A percentile compares a stretch with the other conserved stretches of the same genome.
These are phyloP conservation scores for Penicillium pulvis DNA, from an alignment of 495 filamentous ascomycete genomes.

Conservation along the genomic window DNA sequence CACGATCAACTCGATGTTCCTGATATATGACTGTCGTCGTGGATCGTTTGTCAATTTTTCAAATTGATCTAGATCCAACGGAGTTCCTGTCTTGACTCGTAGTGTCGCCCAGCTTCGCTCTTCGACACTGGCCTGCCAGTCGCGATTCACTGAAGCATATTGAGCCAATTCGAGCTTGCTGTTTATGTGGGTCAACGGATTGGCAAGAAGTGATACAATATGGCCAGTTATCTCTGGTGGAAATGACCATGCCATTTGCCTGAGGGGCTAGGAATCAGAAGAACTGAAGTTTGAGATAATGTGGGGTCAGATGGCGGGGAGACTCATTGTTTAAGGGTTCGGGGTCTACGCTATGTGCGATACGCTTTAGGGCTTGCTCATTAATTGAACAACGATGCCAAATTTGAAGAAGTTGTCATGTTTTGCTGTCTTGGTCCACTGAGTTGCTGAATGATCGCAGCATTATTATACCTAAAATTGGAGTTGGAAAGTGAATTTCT, in stretches of 20 bases:
- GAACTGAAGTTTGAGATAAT: not conserved
- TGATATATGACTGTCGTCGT: slow-evolving; percentile 9
- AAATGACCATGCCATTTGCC: not conserved
- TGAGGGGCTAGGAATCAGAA: not conserved
- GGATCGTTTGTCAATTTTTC: slow-evolving; percentile 9
- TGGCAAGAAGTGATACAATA: not conserved
- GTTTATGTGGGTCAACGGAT: not conserved
- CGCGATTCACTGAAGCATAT: slow-evolving; percentile 10
- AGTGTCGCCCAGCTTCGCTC: slow-evolving; percentile 6
- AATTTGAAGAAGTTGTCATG: too few relatives aligned
- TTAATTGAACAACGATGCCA: too few relatives aligned
- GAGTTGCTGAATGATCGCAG: too few relatives aligned
- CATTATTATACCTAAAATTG: too few relatives aligned
- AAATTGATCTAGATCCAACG: slow-evolving; percentile 6
- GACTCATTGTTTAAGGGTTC: not conserved
- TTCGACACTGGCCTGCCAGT: slow-evolving; percentile 7
- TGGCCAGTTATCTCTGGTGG: not conserved
- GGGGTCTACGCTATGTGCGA: too few relatives aligned
- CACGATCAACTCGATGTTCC: slow-evolving; percentile 10
- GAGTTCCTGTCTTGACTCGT: slow-evolving; percentile 7
- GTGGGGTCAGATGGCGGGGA: not conserved
- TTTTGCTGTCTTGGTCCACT: too few relatives aligned
- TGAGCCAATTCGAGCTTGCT: slow-evolving; percentile 8
- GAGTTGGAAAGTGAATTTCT: too few relatives aligned
- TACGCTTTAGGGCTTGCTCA: too few relatives aligned